A percentile compares a stretch with the other conserved stretches of the same genome.
These are phyloP conservation scores for Macadamia integrifolia DNA, from an alignment of 164 flowering plant species.

Conservation along the genomic window DNA sequence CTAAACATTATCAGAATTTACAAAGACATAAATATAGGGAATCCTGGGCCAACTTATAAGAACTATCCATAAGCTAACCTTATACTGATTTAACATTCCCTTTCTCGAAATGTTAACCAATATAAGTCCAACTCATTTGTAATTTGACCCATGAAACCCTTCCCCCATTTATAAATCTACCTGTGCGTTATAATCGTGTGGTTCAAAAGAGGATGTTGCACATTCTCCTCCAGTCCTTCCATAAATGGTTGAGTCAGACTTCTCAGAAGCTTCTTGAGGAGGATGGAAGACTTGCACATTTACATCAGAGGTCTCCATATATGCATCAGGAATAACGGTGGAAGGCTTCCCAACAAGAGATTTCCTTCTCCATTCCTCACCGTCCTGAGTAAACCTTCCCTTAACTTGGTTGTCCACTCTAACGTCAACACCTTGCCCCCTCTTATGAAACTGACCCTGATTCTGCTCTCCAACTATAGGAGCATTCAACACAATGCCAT, in stretches of 20 bases:
- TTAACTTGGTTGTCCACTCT: slow-evolving; percentile 48
- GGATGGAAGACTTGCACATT: slow-evolving; percentile 21
- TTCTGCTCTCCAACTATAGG: slow-evolving; percentile 14
- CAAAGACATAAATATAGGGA: background rate
- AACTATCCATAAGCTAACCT: no score
- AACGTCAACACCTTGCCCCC: slow-evolving; percentile 42
- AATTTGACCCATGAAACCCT: background rate
- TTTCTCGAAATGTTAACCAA: no score
- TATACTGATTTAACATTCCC: no score
- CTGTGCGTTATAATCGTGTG: slow-evolving; percentile 52
- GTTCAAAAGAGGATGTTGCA: slow-evolving; percentile 25
- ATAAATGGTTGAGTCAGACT: slow-evolving; percentile 16
- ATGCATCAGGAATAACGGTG: slow-evolving; percentile 15
- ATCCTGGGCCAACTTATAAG: no score
- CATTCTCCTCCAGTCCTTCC: slow-evolving; percentile 40
- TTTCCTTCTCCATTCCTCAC: slow-evolving; percentile 60
- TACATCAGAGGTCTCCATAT: slow-evolving; percentile 23
- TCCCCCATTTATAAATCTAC: slow-evolving; percentile 14
- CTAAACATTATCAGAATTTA: background rate
- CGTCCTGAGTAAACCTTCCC: slow-evolving; percentile 45
- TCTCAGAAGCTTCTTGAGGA: slow-evolving; percentile 24
- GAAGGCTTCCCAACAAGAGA: slow-evolving; percentile 22
- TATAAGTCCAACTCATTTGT: no score
- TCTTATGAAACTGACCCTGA: slow-evolving; percentile 34
- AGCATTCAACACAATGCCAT: slow-evolving; percentile 8